These are phyloP conservation scores for Apiospora hydei DNA, from an alignment of 2,329 filamentous ascomycete species.

Conservation along the genomic window DNA sequence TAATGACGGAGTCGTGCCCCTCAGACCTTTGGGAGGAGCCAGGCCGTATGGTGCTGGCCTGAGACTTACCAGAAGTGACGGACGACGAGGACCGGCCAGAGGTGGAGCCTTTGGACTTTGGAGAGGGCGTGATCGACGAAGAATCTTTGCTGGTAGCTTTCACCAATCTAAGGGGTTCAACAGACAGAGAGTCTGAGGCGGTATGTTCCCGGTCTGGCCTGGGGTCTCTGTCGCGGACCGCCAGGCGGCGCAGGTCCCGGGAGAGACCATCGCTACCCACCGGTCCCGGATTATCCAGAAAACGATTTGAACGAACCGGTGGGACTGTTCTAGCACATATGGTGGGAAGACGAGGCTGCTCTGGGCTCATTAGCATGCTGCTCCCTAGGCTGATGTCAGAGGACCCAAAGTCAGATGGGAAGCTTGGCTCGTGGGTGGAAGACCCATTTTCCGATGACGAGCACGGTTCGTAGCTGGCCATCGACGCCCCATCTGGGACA, in stretches of 20 bases:
- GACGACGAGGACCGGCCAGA: background rate
- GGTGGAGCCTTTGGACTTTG: background rate
- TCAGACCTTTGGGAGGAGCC: background rate
- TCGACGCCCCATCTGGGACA: background rate
- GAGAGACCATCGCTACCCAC: background rate
- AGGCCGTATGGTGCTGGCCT: background rate
- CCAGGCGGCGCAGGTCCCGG: background rate
- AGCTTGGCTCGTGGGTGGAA: background rate
- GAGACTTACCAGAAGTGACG: background rate
- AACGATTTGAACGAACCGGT: background rate
- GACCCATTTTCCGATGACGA: background rate
- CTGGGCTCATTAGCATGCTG: background rate
- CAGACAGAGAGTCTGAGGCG: background rate
- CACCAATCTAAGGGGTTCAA: background rate
- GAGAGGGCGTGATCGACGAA: background rate
- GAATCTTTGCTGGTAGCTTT: background rate
- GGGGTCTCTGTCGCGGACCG: background rate
- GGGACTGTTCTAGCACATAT: background rate
- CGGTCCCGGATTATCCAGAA: background rate
- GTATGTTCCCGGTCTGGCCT: background rate
- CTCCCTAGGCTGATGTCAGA: background rate
- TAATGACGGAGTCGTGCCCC: background rate
- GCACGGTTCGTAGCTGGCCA: slow-evolving; percentile 12
- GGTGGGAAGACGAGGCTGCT: background rate
- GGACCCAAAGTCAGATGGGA: slow-evolving; percentile 2